Conservation (phyloP, 768 basidiomycete species). For the Lentinula guzmanii region DNA sequence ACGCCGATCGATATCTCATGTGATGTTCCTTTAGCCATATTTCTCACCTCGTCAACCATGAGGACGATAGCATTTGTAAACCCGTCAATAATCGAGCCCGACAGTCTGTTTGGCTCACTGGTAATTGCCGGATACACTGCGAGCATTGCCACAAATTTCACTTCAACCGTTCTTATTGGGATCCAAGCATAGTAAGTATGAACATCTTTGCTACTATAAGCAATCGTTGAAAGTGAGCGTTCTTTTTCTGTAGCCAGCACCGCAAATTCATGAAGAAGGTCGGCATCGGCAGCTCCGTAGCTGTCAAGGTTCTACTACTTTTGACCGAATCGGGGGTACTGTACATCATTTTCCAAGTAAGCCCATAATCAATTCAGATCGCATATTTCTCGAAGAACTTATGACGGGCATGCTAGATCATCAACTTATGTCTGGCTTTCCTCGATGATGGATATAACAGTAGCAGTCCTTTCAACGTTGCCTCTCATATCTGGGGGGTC, state of each 20-base stretch:
- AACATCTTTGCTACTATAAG: not conserved
- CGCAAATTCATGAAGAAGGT: not conserved
- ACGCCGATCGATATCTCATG: not conserved
- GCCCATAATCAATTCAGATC: not conserved
- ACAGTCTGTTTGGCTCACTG: not conserved
- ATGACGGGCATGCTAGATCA: not conserved
- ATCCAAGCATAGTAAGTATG: conserved; percentile 1
- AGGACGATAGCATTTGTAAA: not conserved
- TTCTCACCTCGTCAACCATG: not conserved
- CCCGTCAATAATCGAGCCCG: not conserved
- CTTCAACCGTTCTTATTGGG: not conserved
- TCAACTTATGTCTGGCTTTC: not conserved
- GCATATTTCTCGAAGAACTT: not conserved
- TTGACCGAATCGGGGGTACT: not conserved
- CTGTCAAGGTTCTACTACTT: not conserved
- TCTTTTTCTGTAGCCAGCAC: not conserved
- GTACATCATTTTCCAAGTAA: not conserved
- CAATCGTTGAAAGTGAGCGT: not conserved
- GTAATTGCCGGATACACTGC: not conserved
- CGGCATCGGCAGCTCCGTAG: not conserved
- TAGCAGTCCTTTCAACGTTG: not conserved
- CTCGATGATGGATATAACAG: not conserved
- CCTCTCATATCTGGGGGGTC: not conserved
- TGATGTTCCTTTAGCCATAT: not conserved
- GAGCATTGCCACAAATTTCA: not conserved